Conservation (phyloP, 1,139 yeast genomes). For the Kodamaea anthophila region DNA sequence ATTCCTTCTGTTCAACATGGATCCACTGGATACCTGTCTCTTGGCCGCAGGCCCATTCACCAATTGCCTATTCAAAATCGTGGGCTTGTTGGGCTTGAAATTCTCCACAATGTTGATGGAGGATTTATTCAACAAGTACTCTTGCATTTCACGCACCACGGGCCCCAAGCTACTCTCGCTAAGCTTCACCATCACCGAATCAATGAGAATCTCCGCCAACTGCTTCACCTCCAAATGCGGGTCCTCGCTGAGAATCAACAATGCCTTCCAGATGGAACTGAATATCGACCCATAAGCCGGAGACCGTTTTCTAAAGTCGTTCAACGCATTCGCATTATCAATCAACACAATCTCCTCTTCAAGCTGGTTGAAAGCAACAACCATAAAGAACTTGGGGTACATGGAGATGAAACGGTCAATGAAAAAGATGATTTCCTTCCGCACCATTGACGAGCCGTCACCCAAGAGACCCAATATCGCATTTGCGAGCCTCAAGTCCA, state of each 20-base stretch:
- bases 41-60: slow-evolving; percentile 13
- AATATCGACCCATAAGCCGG: slow-evolving; percentile 87
- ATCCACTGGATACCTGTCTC: slow-evolving; percentile 32
- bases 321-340: slow-evolving; percentile 54
- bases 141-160: slow-evolving; percentile 60
- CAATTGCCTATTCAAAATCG: slow-evolving; percentile 24
- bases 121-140: slow-evolving; percentile 50
- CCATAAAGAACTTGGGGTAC: slow-evolving; percentile 70
- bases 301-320: slow-evolving; percentile 53
- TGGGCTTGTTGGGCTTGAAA: slow-evolving; percentile 30
- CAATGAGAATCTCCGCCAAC: slow-evolving; percentile 70
- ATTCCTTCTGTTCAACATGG: slow-evolving; percentile 24
- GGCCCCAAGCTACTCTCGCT: slow-evolving; percentile 64
- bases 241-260: slow-evolving; percentile 77
- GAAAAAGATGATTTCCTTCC: slow-evolving; percentile 78
- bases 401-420: slow-evolving; percentile 68
- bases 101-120: slow-evolving; percentile 37
- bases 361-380: slow-evolving; percentile 80
- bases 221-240: slow-evolving; percentile 80
- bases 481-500: slow-evolving; percentile 48
- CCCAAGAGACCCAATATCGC: slow-evolving; percentile 48
- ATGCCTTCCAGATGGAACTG: slow-evolving; percentile 81
- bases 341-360: slow-evolving; percentile 72
- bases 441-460: slow-evolving; percentile 86
- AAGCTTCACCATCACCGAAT: slow-evolving; percentile 61